A percentile compares a stretch with the other conserved stretches of the same genome.
phyloP scores from a whole-genome alignment of 352 stramenopile species.

The Globisporangium spiculum region DNA sequence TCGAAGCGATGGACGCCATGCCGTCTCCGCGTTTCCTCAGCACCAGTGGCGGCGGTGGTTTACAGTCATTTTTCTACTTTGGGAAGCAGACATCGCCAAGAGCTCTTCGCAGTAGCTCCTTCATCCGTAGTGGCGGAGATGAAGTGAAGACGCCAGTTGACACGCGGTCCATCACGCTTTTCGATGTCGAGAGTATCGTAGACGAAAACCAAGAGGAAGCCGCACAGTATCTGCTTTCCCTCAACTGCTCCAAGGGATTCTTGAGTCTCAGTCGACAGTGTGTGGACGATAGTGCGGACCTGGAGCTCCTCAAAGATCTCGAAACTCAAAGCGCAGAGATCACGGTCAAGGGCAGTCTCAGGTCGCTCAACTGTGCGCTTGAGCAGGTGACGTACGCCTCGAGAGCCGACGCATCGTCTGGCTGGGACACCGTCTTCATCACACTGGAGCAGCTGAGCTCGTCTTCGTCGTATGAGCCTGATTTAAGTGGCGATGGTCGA shows the following conservation, averaged over 20 bases:
- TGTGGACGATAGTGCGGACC: neutral
- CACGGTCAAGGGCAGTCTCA: constrained; percentile 28
- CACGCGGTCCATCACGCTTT: constrained; percentile 37
- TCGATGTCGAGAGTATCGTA: constrained; percentile 23
- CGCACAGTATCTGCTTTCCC: constrained; percentile 14
- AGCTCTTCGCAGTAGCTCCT: neutral
- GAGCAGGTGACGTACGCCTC: constrained; percentile 49
- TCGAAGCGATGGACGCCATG: constrained; percentile 27
- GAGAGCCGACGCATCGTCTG: constrained; percentile 21
- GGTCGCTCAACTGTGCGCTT: constrained; percentile 45
- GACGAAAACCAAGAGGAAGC: constrained; percentile 14
- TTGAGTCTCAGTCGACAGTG: constrained; percentile 33
- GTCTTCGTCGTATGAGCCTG: neutral
- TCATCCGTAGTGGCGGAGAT: constrained; percentile 1
- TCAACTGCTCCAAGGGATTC: constrained; percentile 35
- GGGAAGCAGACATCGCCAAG: constrained; percentile 3
- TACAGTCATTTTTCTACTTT: constrained; percentile 30
- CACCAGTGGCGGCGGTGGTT: too few relatives aligned
- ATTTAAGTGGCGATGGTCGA: constrained; percentile 18
- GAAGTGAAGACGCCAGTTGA: constrained; percentile 6
- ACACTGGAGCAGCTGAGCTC: constrained; percentile 22
- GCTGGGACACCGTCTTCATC: constrained; percentile 38
- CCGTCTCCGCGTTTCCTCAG: constrained; percentile 15
- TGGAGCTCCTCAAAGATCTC: neutral
- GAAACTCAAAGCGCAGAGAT: constrained; percentile 7